phyloP scores from a whole-genome alignment of 306 rosid species.

The Carpinus fangiana region DNA sequence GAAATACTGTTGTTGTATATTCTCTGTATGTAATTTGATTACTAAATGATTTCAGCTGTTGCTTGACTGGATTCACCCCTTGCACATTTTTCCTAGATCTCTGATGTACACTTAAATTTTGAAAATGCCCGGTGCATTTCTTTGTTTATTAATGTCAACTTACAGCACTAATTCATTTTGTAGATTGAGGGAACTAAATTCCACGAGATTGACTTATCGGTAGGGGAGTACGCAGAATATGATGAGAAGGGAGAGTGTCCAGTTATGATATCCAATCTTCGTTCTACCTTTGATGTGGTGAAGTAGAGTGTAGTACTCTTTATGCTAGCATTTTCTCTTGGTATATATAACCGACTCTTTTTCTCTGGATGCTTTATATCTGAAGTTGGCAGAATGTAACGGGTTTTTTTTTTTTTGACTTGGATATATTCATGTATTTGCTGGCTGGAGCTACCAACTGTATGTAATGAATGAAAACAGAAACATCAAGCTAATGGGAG shows the following conservation, averaged over 20 bases:
- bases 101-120: not conserved
- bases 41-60: not conserved
- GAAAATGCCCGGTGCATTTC: not conserved
- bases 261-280: constrained; percentile 71
- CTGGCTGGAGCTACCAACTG: not conserved
- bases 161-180: constrained; percentile 21
- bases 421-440: not conserved
- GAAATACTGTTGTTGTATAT: not conserved
- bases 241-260: constrained; percentile 92
- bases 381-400: constrained; percentile 20
- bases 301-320: constrained; percentile 36
- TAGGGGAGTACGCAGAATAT: constrained; percentile 71
- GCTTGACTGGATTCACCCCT: not conserved
- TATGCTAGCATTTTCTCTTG: constrained; percentile 17
- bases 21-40: not conserved
- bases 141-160: constrained; percentile 5
- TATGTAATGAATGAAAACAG: not conserved
- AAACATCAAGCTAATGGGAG: not conserved
- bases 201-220: constrained; percentile 72
- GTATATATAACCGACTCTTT: constrained; percentile 33
- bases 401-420: not conserved
- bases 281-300: constrained; percentile 64
- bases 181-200: constrained; percentile 75
- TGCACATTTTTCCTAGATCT: not conserved
- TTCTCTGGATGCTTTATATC: constrained; percentile 22